Evolutionary conservation across 169 alveolate genomes (phyloP), one percentile per base, ranked within the genome.

Genomic region (Cryptosporidium viatorum): DNA sequence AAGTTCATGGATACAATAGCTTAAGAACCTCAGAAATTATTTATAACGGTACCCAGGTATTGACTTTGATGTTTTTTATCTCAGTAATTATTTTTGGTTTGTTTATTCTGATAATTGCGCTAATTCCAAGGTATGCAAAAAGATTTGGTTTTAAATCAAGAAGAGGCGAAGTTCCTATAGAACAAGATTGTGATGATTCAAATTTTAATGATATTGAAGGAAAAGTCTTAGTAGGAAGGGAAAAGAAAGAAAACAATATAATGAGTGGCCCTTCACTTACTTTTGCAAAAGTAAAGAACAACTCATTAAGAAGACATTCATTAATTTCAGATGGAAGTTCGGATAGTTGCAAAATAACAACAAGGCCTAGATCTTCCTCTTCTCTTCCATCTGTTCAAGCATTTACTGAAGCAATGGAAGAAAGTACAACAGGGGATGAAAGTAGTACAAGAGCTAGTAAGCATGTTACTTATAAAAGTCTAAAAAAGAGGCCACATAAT

Each of bases 361-460:
- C 89, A 3, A 80, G 89, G 14, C 89, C 89, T 62, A 74, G 89
- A 16, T 80, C 89, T 21, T 59, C 89, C 16, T 80, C 89, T n/a
- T 80, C 89, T 10, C 70, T 80, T 59, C 89, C 89, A 21, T 80
- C 59, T 6, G 89, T 80, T 21, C 89, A 80, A 35, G 68, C 89
- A 31, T 65, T 80, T 62, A 80, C 69, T 39, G 89, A 80, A 14
- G 43, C 65, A 7, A 10, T 62, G 16, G 89, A 80, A 6, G 89
- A 80, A 21, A 65, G 59, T 10, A 70, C 67, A 45, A 80, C 89
- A 3, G 70, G 75, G 33, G 75, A 55, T 62, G 89, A 80, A 8
- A 31, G 55, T 33, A 80, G 89, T 33, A 43, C 89, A 62, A 80
- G 75, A 65, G 35, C 41, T n/a, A 65, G 68, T 43, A 65, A 39